A percentile compares a stretch with the other conserved stretches of the same genome.
Evolutionary conservation across 192 early-diverging fungal genomes (phyloP).

Genomic region (Coemansia sp.): DNA sequence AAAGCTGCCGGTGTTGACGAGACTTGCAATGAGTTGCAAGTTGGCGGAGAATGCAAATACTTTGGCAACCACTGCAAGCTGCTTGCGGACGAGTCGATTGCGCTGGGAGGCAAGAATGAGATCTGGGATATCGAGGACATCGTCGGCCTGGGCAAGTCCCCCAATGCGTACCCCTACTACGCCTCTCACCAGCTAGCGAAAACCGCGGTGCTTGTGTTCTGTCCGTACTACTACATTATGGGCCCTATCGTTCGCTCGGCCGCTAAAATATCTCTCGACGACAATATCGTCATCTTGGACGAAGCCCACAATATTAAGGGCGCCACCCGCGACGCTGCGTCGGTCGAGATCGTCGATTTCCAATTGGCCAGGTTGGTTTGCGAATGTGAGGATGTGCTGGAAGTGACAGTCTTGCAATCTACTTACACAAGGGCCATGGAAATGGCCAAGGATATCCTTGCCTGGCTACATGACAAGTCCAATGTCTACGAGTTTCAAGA

Average conservation of each 20-base stretch:
- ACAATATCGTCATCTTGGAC: constrained; percentile 62
- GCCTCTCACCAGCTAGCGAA: constrained; percentile 53
- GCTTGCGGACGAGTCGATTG: constrained; percentile 4
- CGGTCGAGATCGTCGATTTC: constrained; percentile 51
- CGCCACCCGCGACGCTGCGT: constrained; percentile 57
- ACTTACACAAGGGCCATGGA: constrained; percentile 16
- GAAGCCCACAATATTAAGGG: constrained; percentile 70
- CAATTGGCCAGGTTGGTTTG: constrained; percentile 32
- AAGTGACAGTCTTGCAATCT: background rate
- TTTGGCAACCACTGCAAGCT: constrained; percentile 2
- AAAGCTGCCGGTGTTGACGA: constrained; percentile 39
- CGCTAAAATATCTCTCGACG: constrained; percentile 52
- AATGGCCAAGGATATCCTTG: constrained; percentile 12
- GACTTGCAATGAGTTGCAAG: constrained; percentile 20
- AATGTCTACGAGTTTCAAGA: constrained; percentile 29
- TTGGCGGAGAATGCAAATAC: constrained; percentile 22
- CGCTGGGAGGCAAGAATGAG: constrained; percentile 16
- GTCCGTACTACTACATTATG: constrained; percentile 69
- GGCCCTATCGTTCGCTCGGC: constrained; percentile 59
- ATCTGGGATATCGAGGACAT: constrained; percentile 69
- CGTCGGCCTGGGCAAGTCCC: constrained; percentile 33
- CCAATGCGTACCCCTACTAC: constrained; percentile 61
- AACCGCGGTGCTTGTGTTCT: constrained; percentile 61
- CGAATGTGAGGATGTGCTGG: constrained; percentile 42
- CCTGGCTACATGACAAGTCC: constrained; percentile 21